These are phyloP conservation scores for Barnettozyma pratensis DNA, from an alignment of 805 yeast genomes.

Conservation along the genomic window DNA sequence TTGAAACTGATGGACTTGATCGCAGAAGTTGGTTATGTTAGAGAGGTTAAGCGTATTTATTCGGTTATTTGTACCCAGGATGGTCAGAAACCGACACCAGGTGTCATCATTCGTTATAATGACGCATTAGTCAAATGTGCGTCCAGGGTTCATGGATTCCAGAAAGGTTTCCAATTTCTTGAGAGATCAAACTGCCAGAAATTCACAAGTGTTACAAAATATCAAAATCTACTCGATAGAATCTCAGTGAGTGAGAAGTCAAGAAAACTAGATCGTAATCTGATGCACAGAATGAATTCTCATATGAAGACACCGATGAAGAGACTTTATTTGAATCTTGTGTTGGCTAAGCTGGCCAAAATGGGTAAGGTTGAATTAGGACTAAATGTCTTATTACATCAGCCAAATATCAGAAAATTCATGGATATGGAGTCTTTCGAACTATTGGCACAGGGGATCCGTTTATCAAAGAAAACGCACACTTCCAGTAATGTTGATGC, in stretches of 20 bases:
- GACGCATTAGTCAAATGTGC: constrained; percentile 9
- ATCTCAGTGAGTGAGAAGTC: constrained; percentile 6
- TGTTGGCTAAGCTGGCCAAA: constrained; percentile 9
- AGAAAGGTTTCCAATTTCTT: constrained; percentile 8
- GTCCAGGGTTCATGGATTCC: constrained; percentile 9
- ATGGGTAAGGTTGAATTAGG: constrained; percentile 4
- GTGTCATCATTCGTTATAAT: constrained; percentile 4
- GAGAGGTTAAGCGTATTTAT: constrained; percentile 11
- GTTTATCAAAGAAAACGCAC: neutral
- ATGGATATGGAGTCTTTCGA: constrained; percentile 11
- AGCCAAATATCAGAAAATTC: neutral
- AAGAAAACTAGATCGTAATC: constrained; percentile 2
- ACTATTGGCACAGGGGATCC: neutral
- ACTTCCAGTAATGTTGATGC: neutral
- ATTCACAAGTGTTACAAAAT: constrained; percentile 12
- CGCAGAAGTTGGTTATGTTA: neutral
- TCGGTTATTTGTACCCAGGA: constrained; percentile 3
- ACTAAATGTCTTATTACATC: constrained; percentile 1
- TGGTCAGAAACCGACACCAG: constrained; percentile 1
- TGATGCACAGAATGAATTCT: constrained; percentile 3
- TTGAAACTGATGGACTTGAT: constrained; percentile 12
- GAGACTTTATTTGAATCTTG: constrained; percentile 13
- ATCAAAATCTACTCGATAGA: constrained; percentile 11
- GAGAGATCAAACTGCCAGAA: neutral
- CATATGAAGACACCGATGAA: constrained; percentile 5